Percentiles rank a stretch among this genome's conserved stretches.
Conservation (phyloP, 805 yeast species). For the Zygosaccharomyces lentus region DNA sequence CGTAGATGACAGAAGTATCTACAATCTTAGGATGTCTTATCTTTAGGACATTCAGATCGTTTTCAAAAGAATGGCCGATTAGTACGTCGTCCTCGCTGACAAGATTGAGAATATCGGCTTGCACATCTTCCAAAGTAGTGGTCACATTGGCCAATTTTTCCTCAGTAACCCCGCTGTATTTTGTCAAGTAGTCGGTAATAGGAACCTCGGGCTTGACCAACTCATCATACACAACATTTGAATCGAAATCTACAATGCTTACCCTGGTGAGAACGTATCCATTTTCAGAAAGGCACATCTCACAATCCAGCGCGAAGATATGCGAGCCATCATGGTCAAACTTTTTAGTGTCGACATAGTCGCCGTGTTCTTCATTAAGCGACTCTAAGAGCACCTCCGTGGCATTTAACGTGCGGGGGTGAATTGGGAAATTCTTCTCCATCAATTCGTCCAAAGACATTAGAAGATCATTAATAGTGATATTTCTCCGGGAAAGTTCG, state of each 20-base stretch:
- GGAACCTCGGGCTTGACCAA: conserved; percentile 72
- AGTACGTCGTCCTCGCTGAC: conserved; percentile 61
- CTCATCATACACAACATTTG: conserved; percentile 60
- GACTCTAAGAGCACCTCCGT: conserved; percentile 11
- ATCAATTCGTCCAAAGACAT: conserved; percentile 47
- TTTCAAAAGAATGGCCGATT: conserved; percentile 87
- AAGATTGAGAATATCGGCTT: conserved; percentile 45
- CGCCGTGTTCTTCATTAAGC: conserved; percentile 11
- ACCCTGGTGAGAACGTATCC: conserved; percentile 74
- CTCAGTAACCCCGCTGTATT: conserved; percentile 81
- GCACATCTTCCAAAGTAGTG: conserved; percentile 65
- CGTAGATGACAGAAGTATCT: conserved; percentile 74
- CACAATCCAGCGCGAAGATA: conserved; percentile 86
- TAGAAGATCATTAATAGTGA: conserved; percentile 50
- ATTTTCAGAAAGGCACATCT: conserved; percentile 67
- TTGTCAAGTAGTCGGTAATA: conserved; percentile 76
- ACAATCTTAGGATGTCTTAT: conserved; percentile 69
- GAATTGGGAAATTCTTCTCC: conserved; percentile 58
- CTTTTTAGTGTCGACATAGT: conserved; percentile 51
- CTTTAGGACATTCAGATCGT: conserved; percentile 68
- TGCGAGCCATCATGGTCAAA: conserved; percentile 57
- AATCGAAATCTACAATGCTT: conserved; percentile 63
- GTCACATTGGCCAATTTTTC: conserved; percentile 59
- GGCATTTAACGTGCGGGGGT: conserved; percentile 35
- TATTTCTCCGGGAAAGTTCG: conserved; percentile 32